Evolutionary conservation across 2,329 filamentous ascomycete genomes (phyloP).

Genomic region (Curvularia hawaiiensis): DNA sequence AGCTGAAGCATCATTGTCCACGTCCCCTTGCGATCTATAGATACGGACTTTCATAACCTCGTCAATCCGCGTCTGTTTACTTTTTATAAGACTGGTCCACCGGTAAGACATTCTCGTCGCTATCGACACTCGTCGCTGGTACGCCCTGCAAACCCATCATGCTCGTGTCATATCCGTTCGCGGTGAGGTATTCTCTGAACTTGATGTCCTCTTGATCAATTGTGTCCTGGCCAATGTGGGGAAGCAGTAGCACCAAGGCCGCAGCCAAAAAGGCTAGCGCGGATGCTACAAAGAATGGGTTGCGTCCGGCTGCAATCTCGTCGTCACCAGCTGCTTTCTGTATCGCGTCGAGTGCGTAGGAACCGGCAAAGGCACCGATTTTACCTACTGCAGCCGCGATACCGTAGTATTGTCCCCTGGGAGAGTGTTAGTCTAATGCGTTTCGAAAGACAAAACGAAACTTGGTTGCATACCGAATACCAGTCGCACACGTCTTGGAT

Average conservation of each 20-base stretch:
- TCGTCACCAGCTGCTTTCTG: slow-evolving; percentile 47
- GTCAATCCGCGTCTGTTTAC: background rate
- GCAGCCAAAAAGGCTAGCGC: slow-evolving; percentile 74
- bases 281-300: slow-evolving; percentile 88
- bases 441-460: background rate
- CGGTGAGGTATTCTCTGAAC: slow-evolving; percentile 75
- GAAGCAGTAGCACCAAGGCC: slow-evolving; percentile 70
- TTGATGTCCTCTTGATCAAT: slow-evolving; percentile 77
- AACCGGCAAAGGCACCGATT: slow-evolving; percentile 83
- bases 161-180: slow-evolving; percentile 75
- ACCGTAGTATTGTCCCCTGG: slow-evolving; percentile 72
- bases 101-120: slow-evolving; percentile 16
- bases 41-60: background rate
- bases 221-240: slow-evolving; percentile 81
- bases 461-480: slow-evolving; percentile 60
- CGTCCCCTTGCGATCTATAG: too few relatives aligned
- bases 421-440: background rate
- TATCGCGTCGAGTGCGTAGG: slow-evolving; percentile 76
- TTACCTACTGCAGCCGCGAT: slow-evolving; percentile 76
- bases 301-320: slow-evolving; percentile 66
- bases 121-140: slow-evolving; percentile 17
- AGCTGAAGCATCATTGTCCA: too few relatives aligned
- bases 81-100: slow-evolving; percentile 12
- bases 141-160: slow-evolving; percentile 53
- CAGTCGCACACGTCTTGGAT: slow-evolving; percentile 85